Base-by-base conservation (phyloP, 495 filamentous ascomycete species). In the Geoglossum glabrum region DNA sequence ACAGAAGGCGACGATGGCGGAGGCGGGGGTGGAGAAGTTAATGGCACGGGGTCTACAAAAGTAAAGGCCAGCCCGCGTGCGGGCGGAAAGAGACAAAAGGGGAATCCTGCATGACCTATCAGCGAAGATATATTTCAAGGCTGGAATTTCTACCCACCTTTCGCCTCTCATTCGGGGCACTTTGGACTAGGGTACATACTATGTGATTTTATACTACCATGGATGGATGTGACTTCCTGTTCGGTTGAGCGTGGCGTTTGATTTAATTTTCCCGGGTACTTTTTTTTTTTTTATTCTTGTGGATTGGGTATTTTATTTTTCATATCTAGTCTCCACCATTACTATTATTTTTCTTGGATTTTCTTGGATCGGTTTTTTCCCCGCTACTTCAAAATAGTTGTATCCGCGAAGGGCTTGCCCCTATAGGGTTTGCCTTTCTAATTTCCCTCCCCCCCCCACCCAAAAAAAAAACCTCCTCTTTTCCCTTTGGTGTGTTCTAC, bases 1-100 rank as follows among this genome's bases (percentile, higher is more conserved):
- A 71, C 75, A 36, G 87, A 90, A 58, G 77, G 73, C 19, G 86
- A 90, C 19, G 79, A 79, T 23, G 64, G 59, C 28, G 63, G 57
- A 9, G 67, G 62, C 52, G 68, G n/a, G n/a, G n/a, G 65, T 5
- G 66, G 71, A 3, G 75, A 75, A 38, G 64, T 76, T 30, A 80
- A 81, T 59, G 76, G 76, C 26, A 65, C 70, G 23, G 68, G 63
- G 27, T 57, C 68, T 19, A 57, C 65, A 43, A 82, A 79, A 61
- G 73, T 79, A 36, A 82, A 80, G 64, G 67, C 74, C 40, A 81
- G 77, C 58, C 77, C 79, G 36, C 68, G 75, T 40, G 71, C 77
- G 26, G 68, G 71, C 19, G 70, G 68, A 11, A 81, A 81, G 63
- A 68, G 76, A 62, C 77, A 80, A 60, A 81, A 80, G 62, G 74